Base-by-base conservation (phyloP, 352 stramenopile species). In the Globisporangium nagaii region DNA sequence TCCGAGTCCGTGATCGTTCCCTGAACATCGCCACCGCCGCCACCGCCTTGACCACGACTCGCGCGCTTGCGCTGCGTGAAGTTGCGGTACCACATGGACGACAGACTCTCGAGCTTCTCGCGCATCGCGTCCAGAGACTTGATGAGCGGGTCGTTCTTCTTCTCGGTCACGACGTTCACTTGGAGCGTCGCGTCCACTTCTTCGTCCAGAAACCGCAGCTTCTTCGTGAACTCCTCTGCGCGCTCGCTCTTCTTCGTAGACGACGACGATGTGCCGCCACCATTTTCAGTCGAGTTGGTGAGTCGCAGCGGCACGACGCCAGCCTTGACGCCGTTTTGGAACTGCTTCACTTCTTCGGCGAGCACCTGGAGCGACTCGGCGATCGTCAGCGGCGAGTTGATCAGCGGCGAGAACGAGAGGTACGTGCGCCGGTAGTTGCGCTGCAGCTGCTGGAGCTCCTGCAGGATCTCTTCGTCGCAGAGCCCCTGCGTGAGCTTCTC, bases 81-180 rank as follows among this genome's bases (percentile, higher is more conserved):
- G 59, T 90, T 90, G 15, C 73, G 59, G 57, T 90, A 75, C 79
- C 79, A 88, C 58, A 84, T 70, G 9, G 72, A 80, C 68, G 66
- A 86, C 20, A 90, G 39, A 10, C 53, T 56, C 53, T 88, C 74
- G 17, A 90, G 51, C 67, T 90, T 90, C 54, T 90, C 75, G 17
- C 71, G 71, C 71, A 87, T 86, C 0, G 47, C 43, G 35, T 90
- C 75, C 10, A 90, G 53, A 27, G 63, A 63, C 60, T 88, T 90
- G 65, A 88, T 73, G 24, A 90, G 51, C 24, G 77, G 75, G n/a
- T 90, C 77, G 53, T 87, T 87, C 58, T 85, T 84, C 65, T 88
- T 86, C 56, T 87, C 77, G 0, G 79, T 90, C 22, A 68, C 68
- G 25, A 77, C 65, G 32, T 87, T 87, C 25, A 88, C 75, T 34